Evolutionary conservation across 2,329 filamentous ascomycete species (phyloP), one percentile per base, ranked within the genome.

Genomic region (Periconia macrospinosa): DNA sequence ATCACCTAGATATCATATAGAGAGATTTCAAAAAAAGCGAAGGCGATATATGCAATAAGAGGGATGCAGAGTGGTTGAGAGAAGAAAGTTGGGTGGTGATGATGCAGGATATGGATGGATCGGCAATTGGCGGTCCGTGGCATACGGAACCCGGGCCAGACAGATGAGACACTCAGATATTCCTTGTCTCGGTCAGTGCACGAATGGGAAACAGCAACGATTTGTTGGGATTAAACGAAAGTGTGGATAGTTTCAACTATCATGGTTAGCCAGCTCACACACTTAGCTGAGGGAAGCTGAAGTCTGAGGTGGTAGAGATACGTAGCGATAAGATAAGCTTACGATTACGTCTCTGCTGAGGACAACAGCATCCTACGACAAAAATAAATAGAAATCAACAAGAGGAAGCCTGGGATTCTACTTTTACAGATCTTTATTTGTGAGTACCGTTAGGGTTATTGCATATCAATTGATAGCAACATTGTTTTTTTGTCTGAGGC

Each of bases 1-100:
- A 37, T 43, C 54, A 53, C 47, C 23, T 41, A 40, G 45, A 44
- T 47, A 56, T 60, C 67, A 70, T 70, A 53, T 58, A 63, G 59
- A 53, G 3, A 18, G 13, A 3, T 13, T 44, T n/a, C n/a, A n/a
- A 41, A 17, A 40, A 23, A 42, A 46, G 51, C 41, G 44, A 45
- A 44, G 45, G 56, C 41, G 20, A 50, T 13, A 15, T 45, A n/a
- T 18, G 15, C 5, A 37, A 37, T 37, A n/a, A n/a, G 11, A 37
- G 11, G 11, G 33, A 37, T 8, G 23, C 11, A 37, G 33, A 37
- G 33, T 14, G 5, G 33, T 14, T 37, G 33, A 37, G 33, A n/a
- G 11, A 37, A 6, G 41, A 43, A 8, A 5, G 41, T 5, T 23
- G 17, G 17, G 3, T 13, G 13, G 17, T 14, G 20, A 18, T 13